These are phyloP conservation scores for Vaccinium darrowii DNA, from an alignment of 148 eudicot genomes.

Conservation along the genomic window DNA sequence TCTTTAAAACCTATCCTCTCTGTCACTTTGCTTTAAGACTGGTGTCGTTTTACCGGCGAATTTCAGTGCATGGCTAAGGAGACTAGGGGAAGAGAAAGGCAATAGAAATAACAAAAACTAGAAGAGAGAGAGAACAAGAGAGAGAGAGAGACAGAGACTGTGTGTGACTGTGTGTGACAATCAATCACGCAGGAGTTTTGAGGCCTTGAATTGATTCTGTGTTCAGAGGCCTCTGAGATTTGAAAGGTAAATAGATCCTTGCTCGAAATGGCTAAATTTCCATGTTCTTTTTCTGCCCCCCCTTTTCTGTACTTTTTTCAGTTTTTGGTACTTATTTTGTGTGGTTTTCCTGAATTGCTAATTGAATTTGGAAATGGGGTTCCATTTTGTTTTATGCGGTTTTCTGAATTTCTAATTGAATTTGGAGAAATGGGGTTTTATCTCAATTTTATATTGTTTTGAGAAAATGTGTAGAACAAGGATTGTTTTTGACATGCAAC, in stretches of 20 bases:
- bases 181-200: slow-evolving; percentile 24
- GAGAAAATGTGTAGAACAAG: too few species aligned
- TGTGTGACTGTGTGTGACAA: slow-evolving; percentile 9
- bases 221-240: slow-evolving; percentile 20
- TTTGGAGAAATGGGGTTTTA: background rate
- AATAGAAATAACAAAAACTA: slow-evolving; percentile 20
- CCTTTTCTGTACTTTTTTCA: background rate
- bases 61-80: slow-evolving; percentile 21
- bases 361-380: background rate
- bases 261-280: background rate
- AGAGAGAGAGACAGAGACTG: slow-evolving; percentile 8
- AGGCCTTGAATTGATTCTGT: slow-evolving; percentile 6
- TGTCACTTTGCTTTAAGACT: slow-evolving; percentile 22
- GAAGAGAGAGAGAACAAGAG: slow-evolving; percentile 11
- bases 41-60: slow-evolving; percentile 28
- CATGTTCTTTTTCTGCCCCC: background rate
- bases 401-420: background rate
- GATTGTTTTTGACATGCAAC: background rate
- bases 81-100: background rate
- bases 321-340: background rate
- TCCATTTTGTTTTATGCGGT: background rate
- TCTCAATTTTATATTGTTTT: background rate
- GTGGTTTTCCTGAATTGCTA: background rate
- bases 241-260: slow-evolving; percentile 28
- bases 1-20: slow-evolving; percentile 25